Evolutionary conservation across 2,329 filamentous ascomycete species (phyloP), one percentile per base, ranked within the genome.

Genomic region (Pseudogymnoascus destructans): DNA sequence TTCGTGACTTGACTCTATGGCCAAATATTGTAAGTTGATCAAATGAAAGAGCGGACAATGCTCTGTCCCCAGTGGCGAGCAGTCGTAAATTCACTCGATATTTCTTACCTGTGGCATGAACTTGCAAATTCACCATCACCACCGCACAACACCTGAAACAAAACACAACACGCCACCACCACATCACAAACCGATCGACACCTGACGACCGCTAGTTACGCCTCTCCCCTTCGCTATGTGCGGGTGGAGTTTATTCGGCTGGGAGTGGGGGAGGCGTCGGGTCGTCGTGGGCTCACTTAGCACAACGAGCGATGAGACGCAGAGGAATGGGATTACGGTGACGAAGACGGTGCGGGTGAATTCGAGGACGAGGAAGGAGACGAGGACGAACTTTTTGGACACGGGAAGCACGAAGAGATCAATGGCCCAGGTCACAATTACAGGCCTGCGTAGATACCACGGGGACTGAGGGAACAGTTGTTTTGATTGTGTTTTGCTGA

Each of bases 331-430:
- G 46, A 52, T 52, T 30, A 52, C 46, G 1, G 46, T 52, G 9
- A 52, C 46, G 2, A 52, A 52, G 46, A 52, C 46, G n/a, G 46
- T 52, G n/a, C 46, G 25, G 25, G 32, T 52, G 46, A 32, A 52
- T 15, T 52, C 46, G n/a, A 52, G n/a, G 46, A 52, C 46, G 46
- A 52, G 25, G 46, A 52, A 32, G 46, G 46, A 52, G 46, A 6
- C 23, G 42, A 52, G 46, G 15, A 30, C 25, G 25, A 52, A 52
- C 25, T 52, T 52, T 30, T 52, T 52, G 25, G 46, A 52, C 15
- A 52, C 46, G 46, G 46, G 13, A 17, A 52, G 46, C n/a, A 52
- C 46, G 46, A 52, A 30, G 46, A 52, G 9, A 52, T 52, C n/a
- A 52, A 52, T 52, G 25, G n/a, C 8, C 46, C 46, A 15, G 30